These are phyloP conservation scores for Suhomyces ambrosiae DNA, from an alignment of 1,139 yeast genomes.

Conservation along the genomic window DNA sequence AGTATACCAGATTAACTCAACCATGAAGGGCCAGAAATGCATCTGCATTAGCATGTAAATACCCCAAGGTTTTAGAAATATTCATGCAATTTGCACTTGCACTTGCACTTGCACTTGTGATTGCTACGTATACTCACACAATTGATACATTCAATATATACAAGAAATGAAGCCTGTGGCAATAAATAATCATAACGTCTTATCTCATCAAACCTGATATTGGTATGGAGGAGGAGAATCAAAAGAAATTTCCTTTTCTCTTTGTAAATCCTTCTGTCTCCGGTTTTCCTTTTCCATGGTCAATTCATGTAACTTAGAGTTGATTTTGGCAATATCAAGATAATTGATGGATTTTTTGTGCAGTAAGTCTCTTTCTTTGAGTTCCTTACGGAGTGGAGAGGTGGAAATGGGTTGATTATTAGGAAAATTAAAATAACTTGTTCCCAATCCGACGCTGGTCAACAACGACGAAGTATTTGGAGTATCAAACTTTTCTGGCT, in stretches of 20 bases:
- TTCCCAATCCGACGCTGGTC: conserved; percentile 41
- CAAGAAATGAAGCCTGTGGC: conserved; percentile 7
- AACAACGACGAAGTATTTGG: conserved; percentile 14
- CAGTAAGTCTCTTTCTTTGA: conserved; percentile 14
- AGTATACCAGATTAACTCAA: too few species aligned
- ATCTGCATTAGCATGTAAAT: too few species aligned
- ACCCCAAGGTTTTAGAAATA: too few species aligned
- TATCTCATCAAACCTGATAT: conserved; percentile 8
- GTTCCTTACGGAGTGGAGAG: conserved; percentile 25
- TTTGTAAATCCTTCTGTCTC: conserved; percentile 1
- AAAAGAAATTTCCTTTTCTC: conserved; percentile 6
- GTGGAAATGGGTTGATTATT: conserved; percentile 27
- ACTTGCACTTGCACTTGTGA: too few species aligned
- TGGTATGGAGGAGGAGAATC: conserved; percentile 19
- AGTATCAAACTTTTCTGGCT: conserved; percentile 10
- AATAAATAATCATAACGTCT: conserved; percentile 8
- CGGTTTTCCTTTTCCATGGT: conserved; percentile 15
- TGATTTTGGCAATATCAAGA: conserved; percentile 35
- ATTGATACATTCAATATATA: conserved; percentile 3
- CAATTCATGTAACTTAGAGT: conserved; percentile 22
- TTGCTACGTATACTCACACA: too few species aligned
- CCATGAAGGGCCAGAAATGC: too few species aligned
- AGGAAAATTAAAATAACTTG: conserved; percentile 34
- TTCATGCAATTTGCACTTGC: too few species aligned
- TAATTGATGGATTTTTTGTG: conserved; percentile 34